Evolutionary conservation across 495 filamentous ascomycete species (phyloP).

Genomic region (Neurospora sp.): DNA sequence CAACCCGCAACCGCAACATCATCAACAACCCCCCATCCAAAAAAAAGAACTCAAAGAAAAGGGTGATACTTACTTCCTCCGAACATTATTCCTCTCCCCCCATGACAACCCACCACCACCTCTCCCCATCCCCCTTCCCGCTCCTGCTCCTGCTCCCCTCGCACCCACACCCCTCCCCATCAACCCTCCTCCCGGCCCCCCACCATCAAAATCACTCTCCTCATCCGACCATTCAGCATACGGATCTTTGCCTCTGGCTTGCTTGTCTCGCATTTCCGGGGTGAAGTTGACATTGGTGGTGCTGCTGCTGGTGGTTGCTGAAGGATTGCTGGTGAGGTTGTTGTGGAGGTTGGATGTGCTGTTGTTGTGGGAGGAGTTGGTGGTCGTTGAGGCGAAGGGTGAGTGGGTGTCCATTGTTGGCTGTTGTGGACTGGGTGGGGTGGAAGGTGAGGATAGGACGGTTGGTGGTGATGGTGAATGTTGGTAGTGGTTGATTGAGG

Average conservation of each 20-base stretch:
- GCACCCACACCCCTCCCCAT: background rate
- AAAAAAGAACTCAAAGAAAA: too few species aligned
- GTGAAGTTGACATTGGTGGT: conserved; percentile 16
- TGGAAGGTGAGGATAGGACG: background rate
- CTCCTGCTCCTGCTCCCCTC: too few species aligned
- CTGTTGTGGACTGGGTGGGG: background rate
- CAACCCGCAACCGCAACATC: too few species aligned
- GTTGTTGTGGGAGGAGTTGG: background rate
- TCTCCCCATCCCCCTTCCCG: background rate
- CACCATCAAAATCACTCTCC: background rate
- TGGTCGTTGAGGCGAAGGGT: background rate
- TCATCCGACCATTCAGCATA: conserved; percentile 13
- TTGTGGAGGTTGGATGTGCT: conserved; percentile 6
- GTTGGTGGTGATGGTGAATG: too few species aligned
- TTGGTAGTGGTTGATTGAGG: background rate
- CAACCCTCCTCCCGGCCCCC: background rate
- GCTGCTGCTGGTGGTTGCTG: background rate
- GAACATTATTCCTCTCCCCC: background rate
- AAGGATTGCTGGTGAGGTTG: background rate
- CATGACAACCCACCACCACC: background rate
- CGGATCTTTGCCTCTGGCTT: conserved; percentile 45
- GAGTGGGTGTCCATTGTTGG: background rate
- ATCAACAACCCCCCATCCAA: too few species aligned
- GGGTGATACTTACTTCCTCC: background rate
- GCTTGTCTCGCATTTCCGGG: conserved; percentile 37